Evolutionary conservation across 2,329 filamentous ascomycete species (phyloP).

Genomic region (Alternaria sp.): DNA sequence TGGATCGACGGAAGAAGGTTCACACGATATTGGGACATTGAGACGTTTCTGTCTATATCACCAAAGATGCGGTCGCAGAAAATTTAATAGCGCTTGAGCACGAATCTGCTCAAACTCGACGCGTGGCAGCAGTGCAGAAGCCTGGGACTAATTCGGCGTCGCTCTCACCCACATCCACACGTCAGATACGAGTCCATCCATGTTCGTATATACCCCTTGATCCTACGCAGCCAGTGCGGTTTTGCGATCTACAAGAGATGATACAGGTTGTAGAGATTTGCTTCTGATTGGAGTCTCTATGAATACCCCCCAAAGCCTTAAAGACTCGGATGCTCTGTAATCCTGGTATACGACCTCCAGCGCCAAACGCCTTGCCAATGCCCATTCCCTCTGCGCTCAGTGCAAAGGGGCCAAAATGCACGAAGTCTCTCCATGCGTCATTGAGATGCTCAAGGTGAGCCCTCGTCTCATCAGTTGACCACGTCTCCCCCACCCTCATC

Average conservation of each 20-base stretch:
- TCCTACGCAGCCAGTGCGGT: not conserved
- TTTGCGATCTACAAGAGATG: not conserved
- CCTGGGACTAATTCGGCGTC: not conserved
- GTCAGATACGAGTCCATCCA: not conserved
- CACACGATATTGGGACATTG: not conserved
- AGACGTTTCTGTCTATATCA: not conserved
- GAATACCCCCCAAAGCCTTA: not conserved
- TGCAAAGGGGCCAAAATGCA: not conserved
- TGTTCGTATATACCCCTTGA: not conserved
- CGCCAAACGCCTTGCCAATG: slow-evolving; percentile 8
- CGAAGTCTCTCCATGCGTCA: not conserved
- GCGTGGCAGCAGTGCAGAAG: not conserved
- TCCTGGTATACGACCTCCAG: not conserved
- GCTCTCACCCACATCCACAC: not conserved
- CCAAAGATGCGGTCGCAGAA: not conserved
- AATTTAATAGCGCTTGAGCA: not conserved
- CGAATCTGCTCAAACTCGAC: not conserved
- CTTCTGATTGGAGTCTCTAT: not conserved
- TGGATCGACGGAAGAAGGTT: not conserved
- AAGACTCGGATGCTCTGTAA: not conserved
- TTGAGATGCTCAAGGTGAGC: not conserved
- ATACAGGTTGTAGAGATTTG: not conserved
- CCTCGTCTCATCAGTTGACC: not conserved
- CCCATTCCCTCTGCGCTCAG: not conserved
- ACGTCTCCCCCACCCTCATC: not conserved